phyloP scores from a whole-genome alignment of 2,329 filamentous ascomycete genomes.

The Venturia nashicola region DNA sequence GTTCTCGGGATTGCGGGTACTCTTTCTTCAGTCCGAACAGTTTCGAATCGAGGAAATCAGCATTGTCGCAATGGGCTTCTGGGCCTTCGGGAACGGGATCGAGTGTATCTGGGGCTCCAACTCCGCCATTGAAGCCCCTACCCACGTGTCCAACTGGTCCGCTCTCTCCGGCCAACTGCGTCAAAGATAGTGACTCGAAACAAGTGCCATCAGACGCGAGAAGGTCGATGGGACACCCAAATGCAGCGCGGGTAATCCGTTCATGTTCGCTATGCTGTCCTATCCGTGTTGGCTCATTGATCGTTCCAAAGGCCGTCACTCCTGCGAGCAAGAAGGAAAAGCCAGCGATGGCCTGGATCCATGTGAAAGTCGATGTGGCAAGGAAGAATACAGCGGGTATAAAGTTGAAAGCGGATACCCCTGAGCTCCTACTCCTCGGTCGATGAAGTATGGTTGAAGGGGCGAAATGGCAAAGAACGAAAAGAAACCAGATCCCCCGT shows the following conservation, averaged over 20 bases:
- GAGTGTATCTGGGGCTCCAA: slow-evolving; percentile 17
- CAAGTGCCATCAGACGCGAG: slow-evolving; percentile 15
- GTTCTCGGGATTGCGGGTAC: slow-evolving; percentile 16
- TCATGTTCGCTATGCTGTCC: slow-evolving; percentile 19
- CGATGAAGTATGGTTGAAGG: background rate
- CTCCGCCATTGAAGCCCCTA: slow-evolving; percentile 16
- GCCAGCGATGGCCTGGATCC: background rate
- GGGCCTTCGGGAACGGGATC: slow-evolving; percentile 17
- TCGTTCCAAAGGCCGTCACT: slow-evolving; percentile 14
- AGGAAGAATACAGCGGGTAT: background rate
- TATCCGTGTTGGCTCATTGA: slow-evolving; percentile 16
- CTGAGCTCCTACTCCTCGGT: background rate
- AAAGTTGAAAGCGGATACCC: background rate
- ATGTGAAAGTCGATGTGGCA: background rate
- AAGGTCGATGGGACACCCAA: slow-evolving; percentile 13
- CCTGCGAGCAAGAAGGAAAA: background rate
- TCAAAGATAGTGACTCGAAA: slow-evolving; percentile 15
- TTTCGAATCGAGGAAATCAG: slow-evolving; percentile 16
- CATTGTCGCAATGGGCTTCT: slow-evolving; percentile 18
- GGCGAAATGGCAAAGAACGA: background rate
- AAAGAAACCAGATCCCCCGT: background rate
- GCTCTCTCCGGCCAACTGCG: slow-evolving; percentile 16
- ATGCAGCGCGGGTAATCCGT: slow-evolving; percentile 16
- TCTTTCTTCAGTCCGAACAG: slow-evolving; percentile 11
- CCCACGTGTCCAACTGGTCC: slow-evolving; percentile 14